phyloP scores from a whole-genome alignment of 768 basidiomycete genomes.

The Phanerodontia chrysosporium region DNA sequence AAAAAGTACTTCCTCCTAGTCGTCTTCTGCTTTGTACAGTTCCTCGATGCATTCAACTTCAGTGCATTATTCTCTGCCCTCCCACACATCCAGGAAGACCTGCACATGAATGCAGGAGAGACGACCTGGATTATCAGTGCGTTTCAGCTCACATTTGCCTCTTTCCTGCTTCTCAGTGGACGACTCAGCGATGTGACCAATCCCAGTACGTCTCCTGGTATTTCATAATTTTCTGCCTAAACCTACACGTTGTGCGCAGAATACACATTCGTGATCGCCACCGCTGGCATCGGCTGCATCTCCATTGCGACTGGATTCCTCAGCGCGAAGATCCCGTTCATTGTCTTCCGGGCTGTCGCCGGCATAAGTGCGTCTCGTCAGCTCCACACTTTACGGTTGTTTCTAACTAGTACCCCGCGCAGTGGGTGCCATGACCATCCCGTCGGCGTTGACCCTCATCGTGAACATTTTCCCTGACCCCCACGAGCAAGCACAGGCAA shows the following conservation, averaged over 20 bases:
- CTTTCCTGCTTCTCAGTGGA: slow-evolving; percentile 24
- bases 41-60: slow-evolving; percentile 27
- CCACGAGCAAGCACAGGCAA: slow-evolving; percentile 33
- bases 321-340: slow-evolving; percentile 17
- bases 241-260: slow-evolving; percentile 9
- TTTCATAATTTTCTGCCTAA: background rate
- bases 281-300: slow-evolving; percentile 15
- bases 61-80: slow-evolving; percentile 20
- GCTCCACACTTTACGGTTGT: background rate
- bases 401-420: background rate
- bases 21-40: slow-evolving; percentile 27
- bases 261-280: slow-evolving; percentile 19
- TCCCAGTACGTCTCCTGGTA: slow-evolving; percentile 17
- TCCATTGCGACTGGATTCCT: slow-evolving; percentile 22
- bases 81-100: slow-evolving; percentile 14
- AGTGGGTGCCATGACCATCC: slow-evolving; percentile 37
- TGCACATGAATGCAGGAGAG: slow-evolving; percentile 14
- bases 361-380: slow-evolving; percentile 16
- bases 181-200: slow-evolving; percentile 22
- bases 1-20: slow-evolving; percentile 20
- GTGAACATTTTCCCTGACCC: slow-evolving; percentile 40
- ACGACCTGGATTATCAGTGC: slow-evolving; percentile 26
- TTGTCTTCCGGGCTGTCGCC: slow-evolving; percentile 22
- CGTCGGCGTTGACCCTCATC: slow-evolving; percentile 35
- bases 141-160: slow-evolving; percentile 28